Evolutionary conservation across 495 filamentous ascomycete species (phyloP).

Genomic region (Hypoxylon fragiforme): DNA sequence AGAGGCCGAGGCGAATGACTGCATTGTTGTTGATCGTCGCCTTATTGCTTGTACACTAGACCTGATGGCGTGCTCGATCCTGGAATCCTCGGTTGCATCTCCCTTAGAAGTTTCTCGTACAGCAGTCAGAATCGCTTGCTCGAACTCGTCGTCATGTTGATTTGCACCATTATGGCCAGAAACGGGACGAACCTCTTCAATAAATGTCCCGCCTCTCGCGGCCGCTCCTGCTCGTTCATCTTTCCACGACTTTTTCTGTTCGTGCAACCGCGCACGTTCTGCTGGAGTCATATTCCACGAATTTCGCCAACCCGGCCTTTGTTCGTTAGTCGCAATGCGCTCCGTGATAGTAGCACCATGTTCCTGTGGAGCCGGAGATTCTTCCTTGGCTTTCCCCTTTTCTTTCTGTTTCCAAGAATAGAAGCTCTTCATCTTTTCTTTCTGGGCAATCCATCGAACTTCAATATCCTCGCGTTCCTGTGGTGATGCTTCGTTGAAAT

Average conservation of each 20-base stretch:
- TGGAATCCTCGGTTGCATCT: conserved; percentile 64
- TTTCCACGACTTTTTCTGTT: conserved; percentile 47
- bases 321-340: conserved; percentile 15
- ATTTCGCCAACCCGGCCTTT: conserved; percentile 46
- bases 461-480: conserved; percentile 63
- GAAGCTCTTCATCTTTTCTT: conserved; percentile 56
- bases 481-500: conserved; percentile 50
- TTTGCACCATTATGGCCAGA: conserved; percentile 11
- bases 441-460: conserved; percentile 57
- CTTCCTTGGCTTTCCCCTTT: conserved; percentile 36
- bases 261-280: conserved; percentile 53
- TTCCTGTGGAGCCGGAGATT: conserved; percentile 12
- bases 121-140: conserved; percentile 68
- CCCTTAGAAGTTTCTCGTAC: conserved; percentile 70
- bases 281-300: conserved; percentile 45
- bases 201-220: conserved; percentile 37
- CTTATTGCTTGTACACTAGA: conserved; percentile 67
- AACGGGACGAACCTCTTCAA: conserved; percentile 23
- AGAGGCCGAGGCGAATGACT: conserved; percentile 17
- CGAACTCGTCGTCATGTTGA: conserved; percentile 58
- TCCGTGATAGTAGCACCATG: conserved; percentile 20
- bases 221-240: conserved; percentile 24
- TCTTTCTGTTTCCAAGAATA: conserved; percentile 45
- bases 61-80: conserved; percentile 69
- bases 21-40: conserved; percentile 30